Percentiles rank a stretch among this genome's conserved stretches.
phyloP scores from a whole-genome alignment of 2,329 filamentous ascomycete genomes.

The Monosporascus sp. region DNA sequence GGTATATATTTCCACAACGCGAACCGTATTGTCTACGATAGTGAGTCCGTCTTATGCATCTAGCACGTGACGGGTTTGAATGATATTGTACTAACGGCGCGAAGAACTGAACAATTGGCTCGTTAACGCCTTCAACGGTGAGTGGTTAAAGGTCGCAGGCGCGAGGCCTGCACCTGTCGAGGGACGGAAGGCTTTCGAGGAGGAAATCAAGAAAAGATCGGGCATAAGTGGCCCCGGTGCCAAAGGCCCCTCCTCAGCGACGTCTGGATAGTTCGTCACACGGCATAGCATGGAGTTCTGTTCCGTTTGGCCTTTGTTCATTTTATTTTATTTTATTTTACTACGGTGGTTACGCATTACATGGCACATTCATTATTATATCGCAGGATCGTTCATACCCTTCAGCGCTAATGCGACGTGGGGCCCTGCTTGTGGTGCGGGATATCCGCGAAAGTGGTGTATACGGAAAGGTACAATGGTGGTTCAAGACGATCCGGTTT shows the following conservation, averaged over 20 bases:
- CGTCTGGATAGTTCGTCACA: not conserved
- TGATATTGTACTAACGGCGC: constrained; percentile 26
- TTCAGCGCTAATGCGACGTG: no score
- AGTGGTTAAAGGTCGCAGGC: constrained; percentile 65
- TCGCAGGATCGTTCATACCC: no score
- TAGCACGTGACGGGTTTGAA: not conserved
- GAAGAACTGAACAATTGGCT: constrained; percentile 82
- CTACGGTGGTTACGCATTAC: no score
- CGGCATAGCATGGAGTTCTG: not conserved
- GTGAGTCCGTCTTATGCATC: constrained; percentile 48
- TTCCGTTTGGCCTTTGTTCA: no score
- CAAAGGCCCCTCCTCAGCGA: no score
- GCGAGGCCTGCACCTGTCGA: constrained; percentile 37
- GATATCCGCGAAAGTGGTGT: no score
- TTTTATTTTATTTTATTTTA: no score
- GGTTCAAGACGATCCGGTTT: no score
- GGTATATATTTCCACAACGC: constrained; percentile 93
- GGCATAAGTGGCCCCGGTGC: not conserved
- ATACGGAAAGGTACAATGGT: no score
- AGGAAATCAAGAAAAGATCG: constrained; percentile 13
- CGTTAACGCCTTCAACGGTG: constrained; percentile 94
- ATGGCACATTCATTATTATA: no score
- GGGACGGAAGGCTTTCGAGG: constrained; percentile 13
- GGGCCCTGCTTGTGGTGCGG: no score
- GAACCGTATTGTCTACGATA: constrained; percentile 86